Evolutionary conservation across 75 land plant species (phyloP).

Genomic region (Azolla pinnata): DNA sequence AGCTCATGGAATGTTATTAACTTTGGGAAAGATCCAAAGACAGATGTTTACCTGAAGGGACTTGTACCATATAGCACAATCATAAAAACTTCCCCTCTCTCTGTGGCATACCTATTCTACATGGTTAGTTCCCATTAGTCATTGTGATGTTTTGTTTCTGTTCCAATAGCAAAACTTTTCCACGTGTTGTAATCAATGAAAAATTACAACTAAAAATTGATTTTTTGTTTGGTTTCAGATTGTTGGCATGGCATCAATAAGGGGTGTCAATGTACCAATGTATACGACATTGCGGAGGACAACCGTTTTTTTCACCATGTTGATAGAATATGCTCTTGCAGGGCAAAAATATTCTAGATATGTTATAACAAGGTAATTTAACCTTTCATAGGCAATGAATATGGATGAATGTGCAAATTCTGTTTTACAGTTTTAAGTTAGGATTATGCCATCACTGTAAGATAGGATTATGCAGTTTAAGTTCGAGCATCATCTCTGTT

Average conservation of each 20-base stretch:
- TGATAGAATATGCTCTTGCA: constrained; percentile 66
- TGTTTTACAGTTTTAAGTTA: too few species aligned
- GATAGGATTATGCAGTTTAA: too few species aligned
- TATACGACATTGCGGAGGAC: constrained; percentile 92
- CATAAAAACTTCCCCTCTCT: constrained; percentile 67
- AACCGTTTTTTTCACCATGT: constrained; percentile 91
- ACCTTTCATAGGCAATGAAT: too few species aligned
- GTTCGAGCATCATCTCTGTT: too few species aligned
- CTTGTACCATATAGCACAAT: constrained; percentile 61
- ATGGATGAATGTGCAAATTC: too few species aligned
- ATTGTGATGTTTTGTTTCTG: neutral
- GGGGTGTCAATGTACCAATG: constrained; percentile 99
- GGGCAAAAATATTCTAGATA: constrained; percentile 61
- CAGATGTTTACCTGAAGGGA: constrained; percentile 24
- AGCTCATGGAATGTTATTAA: constrained; percentile 55
- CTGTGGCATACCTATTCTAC: constrained; percentile 77
- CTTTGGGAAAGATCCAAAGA: constrained; percentile 27
- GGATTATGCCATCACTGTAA: too few species aligned
- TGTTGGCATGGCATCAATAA: constrained; percentile 85
- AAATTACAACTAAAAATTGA: constrained; percentile 8
- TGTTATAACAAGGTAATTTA: constrained; percentile 57
- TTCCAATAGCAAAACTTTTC: too few species aligned
- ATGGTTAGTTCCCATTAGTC: constrained; percentile 44
- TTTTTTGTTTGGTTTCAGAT: constrained; percentile 37
- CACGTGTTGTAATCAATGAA: too few species aligned